phyloP scores from a whole-genome alignment of 2,329 filamentous ascomycete genomes.

The Penicillium sp. region DNA sequence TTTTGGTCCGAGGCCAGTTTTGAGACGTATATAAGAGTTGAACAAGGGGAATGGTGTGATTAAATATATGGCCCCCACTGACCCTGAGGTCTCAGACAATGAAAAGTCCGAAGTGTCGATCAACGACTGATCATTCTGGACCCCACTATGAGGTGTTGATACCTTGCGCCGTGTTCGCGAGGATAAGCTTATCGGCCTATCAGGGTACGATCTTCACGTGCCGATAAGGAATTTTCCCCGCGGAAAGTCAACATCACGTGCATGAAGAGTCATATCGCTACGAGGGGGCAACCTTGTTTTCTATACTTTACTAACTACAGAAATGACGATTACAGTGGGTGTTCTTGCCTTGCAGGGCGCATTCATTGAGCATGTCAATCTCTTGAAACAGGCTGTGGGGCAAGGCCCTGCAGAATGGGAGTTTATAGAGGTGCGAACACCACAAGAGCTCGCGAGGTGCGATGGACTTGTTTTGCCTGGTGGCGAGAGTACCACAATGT shows the following conservation, averaged over 20 bases:
- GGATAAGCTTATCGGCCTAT: not conserved
- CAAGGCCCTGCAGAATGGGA: slow-evolving; percentile 46
- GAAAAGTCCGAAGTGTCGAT: not conserved
- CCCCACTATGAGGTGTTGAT: not conserved
- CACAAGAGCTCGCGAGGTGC: slow-evolving; percentile 68
- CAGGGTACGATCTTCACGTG: not conserved
- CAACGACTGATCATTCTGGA: not conserved
- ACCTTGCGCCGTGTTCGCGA: not conserved
- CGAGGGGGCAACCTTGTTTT: not conserved
- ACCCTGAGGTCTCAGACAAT: too few relatives aligned
- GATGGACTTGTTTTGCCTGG: slow-evolving; percentile 87
- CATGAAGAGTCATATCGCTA: slow-evolving; percentile 1
- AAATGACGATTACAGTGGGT: slow-evolving; percentile 54
- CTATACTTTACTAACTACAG: slow-evolving; percentile 16
- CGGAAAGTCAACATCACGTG: slow-evolving; percentile 1
- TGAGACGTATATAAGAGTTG: not conserved
- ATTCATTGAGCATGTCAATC: slow-evolving; percentile 81
- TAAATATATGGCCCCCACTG: not conserved
- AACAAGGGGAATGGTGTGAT: not conserved
- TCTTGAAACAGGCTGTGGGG: slow-evolving; percentile 68
- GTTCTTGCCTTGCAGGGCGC: slow-evolving; percentile 84
- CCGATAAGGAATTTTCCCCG: slow-evolving; percentile 1
- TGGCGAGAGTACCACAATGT: slow-evolving; percentile 92
- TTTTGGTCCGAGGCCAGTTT: not conserved
- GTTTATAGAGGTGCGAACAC: slow-evolving; percentile 79